Conservation (phyloP, 139 green algal genomes). For the Closterium sp. region DNA sequence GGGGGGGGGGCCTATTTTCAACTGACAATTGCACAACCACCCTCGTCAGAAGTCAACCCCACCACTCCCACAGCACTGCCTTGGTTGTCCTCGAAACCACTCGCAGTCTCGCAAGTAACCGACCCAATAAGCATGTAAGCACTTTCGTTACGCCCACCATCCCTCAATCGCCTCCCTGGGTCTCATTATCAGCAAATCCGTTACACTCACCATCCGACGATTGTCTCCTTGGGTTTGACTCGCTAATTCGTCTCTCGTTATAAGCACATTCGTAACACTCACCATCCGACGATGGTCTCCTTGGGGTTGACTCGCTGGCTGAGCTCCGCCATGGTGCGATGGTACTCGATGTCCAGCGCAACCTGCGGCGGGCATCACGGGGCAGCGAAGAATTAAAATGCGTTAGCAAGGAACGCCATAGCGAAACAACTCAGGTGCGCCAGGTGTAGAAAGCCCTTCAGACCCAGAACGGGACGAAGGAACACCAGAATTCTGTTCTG, state of each 20-base stretch:
- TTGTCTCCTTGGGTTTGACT: conserved; percentile 76
- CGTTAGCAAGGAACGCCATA: not conserved
- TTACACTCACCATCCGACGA: conserved; percentile 81
- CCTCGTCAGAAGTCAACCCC: not conserved
- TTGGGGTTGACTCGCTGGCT: conserved; percentile 81
- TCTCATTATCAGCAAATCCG: too few species aligned
- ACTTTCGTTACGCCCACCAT: not conserved
- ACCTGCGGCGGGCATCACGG: conserved; percentile 65
- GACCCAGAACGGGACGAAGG: not conserved
- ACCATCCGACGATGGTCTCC: conserved; percentile 90
- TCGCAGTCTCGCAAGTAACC: too few species aligned
- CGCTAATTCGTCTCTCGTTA: conserved; percentile 67
- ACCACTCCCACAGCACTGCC: not conserved
- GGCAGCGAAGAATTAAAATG: not conserved
- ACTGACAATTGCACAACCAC: not conserved
- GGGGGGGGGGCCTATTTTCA: not conserved
- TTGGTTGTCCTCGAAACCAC: not conserved
- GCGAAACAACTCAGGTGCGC: not conserved
- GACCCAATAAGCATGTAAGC: too few species aligned
- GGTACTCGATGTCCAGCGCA: conserved; percentile 88
- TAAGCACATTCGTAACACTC: conserved; percentile 24
- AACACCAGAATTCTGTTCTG: not conserved
- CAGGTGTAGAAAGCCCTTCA: not conserved
- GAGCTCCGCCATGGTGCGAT: conserved; percentile 88
- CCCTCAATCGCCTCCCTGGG: not conserved